Evolutionary conservation across 805 yeast genomes (phyloP).

Genomic region (Metschnikowia lochheadii): DNA sequence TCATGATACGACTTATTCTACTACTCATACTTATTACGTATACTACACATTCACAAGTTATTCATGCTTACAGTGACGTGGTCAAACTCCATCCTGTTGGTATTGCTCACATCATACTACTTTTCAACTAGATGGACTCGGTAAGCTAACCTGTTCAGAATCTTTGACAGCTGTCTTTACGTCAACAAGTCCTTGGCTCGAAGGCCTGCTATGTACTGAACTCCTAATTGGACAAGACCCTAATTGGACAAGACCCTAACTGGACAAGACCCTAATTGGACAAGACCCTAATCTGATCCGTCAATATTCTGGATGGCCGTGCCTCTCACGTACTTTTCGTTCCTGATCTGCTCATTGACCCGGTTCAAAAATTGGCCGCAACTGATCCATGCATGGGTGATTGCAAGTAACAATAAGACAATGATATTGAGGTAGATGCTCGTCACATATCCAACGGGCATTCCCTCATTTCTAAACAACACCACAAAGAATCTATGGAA

Average conservation of each 20-base stretch:
- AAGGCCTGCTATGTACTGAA: not conserved
- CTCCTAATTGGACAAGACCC: not conserved
- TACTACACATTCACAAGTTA: no score
- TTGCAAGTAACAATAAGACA: slow-evolving; percentile 1
- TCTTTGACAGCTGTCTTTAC: no score
- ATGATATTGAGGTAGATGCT: not conserved
- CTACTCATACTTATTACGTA: no score
- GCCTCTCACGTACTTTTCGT: slow-evolving; percentile 55
- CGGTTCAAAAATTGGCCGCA: slow-evolving; percentile 5
- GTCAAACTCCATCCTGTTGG: no score
- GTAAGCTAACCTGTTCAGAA: no score
- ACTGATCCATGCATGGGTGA: not conserved
- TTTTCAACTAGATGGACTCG: no score
- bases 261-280: no score
- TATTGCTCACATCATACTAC: no score
- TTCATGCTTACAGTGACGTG: no score
- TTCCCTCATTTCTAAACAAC: not conserved
- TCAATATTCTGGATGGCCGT: slow-evolving; percentile 47
- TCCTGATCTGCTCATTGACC: slow-evolving; percentile 47
- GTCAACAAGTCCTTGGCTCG: not conserved
- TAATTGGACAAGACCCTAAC: no score
- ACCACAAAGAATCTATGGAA: not conserved
- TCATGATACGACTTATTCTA: no score
- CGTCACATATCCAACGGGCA: not conserved
- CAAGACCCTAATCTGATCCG: not conserved